Percentiles rank a stretch among this genome's conserved stretches.
Conservation (phyloP, 176 grass and related monocot species). For the Rhynchospora tenuis region DNA sequence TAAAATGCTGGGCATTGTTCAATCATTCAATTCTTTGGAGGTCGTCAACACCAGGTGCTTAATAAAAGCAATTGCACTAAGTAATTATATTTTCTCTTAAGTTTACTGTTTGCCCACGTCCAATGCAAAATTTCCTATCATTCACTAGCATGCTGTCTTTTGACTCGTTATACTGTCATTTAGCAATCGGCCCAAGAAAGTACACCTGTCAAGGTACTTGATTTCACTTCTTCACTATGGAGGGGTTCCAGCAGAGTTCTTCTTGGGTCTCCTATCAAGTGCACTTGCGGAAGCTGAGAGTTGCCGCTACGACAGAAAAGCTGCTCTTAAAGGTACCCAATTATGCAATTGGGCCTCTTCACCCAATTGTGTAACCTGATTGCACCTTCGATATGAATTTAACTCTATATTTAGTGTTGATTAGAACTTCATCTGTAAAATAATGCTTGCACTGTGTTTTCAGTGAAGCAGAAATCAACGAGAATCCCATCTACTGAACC, state of each 20-base stretch:
- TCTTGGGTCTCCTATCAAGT: constrained; percentile 33
- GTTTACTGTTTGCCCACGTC: background rate
- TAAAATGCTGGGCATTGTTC: constrained; percentile 14
- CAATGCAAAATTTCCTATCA: background rate
- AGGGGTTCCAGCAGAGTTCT: constrained; percentile 43
- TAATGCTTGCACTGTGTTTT: background rate
- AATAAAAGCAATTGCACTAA: background rate
- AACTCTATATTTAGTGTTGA: background rate
- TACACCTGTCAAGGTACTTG: constrained; percentile 36
- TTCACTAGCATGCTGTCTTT: background rate
- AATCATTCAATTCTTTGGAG: constrained; percentile 40
- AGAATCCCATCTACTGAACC: background rate
- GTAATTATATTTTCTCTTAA: background rate
- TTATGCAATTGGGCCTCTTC: background rate
- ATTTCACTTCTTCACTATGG: constrained; percentile 33
- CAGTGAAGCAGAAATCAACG: background rate
- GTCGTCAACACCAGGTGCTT: constrained; percentile 36
- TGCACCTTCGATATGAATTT: background rate
- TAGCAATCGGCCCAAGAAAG: constrained; percentile 35
- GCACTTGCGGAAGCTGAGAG: constrained; percentile 13
- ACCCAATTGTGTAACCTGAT: background rate
- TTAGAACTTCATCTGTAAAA: background rate
- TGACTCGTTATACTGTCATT: background rate
- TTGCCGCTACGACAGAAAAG: background rate
- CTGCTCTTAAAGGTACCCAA: constrained; percentile 1